Conservation (phyloP, 1,139 yeast species). For the Scheffersomyces quercinus region DNA sequence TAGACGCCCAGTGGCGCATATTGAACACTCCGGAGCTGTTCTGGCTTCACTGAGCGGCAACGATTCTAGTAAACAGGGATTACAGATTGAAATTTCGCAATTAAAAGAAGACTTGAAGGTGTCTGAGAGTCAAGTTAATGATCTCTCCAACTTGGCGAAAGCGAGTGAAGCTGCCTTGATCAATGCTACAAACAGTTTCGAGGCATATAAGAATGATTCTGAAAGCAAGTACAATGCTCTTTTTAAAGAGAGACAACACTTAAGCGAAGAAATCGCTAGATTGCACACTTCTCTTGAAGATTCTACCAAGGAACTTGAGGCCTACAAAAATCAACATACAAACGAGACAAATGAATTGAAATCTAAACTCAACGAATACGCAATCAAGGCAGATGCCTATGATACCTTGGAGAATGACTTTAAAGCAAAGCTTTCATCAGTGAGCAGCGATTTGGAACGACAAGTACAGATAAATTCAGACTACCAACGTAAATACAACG, state of each 20-base stretch:
- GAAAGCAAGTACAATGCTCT: constrained; percentile 22
- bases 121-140: constrained; percentile 41
- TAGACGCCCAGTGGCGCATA: constrained; percentile 6
- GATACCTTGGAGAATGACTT: constrained; percentile 37
- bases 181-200: constrained; percentile 40
- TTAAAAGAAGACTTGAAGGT: constrained; percentile 37
- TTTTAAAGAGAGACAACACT: constrained; percentile 21
- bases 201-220: constrained; percentile 29
- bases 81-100: constrained; percentile 31
- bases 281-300: constrained; percentile 16
- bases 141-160: constrained; percentile 39
- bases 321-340: constrained; percentile 13
- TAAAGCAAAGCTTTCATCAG: constrained; percentile 29
- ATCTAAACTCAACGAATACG: constrained; percentile 20
- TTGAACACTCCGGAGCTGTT: constrained; percentile 2
- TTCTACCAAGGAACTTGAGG: constrained; percentile 17
- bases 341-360: constrained; percentile 24
- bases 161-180: constrained; percentile 44
- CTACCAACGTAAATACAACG: constrained; percentile 56
- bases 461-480: constrained; percentile 53
- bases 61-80: constrained; percentile 10
- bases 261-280: constrained; percentile 20
- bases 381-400: constrained; percentile 34
- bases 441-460: constrained; percentile 46
- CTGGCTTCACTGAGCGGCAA: not conserved